Base-by-base conservation (phyloP, 2,329 filamentous ascomycete species). In the Botrytis fabae region DNA sequence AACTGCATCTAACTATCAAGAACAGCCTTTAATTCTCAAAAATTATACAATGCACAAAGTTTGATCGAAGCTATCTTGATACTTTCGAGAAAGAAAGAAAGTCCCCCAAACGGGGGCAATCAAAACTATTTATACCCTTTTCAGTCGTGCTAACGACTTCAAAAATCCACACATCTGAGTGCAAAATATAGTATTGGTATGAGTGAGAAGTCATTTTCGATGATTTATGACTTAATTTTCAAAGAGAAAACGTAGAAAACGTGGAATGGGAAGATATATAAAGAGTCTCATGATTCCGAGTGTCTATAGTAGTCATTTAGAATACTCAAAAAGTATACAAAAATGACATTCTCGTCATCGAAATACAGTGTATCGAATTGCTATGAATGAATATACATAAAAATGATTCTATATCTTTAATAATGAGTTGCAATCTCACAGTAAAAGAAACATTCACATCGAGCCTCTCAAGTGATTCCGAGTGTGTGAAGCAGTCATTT, bases 221-320 rank as follows among this genome's bases (percentile, higher is more conserved):
- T 6, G 7, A 38, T 38, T 38, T 9, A 6, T 9, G 38, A 38
- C 38, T 38, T 1, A 38, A 38, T 38, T 9, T 38, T 1, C 7
- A 7, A 38, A 7, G 38, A 38, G 8, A 38, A 38, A 6, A 9
- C 8, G 46, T 32, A 32, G 46, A 51, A 42, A 42, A 14, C 40
- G 14, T 42, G 40, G 14, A 3, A 42, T 14, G 9, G 14, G 40
- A 12, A 42, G 40, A 42, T 42, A 12, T 54, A 14, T 51, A 1
- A n/a, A 51, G 48, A 12, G 22, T 10, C 1, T 12, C 25, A 51
- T 51, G 12, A 51, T n/a, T 51, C 25, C 25, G 10, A 51, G 10
- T 51, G 2, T n/a, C 0, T n/a, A 51, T 51, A n/a, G 10, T 9
- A 2, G 48, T 51, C 48, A n/a, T n/a, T n/a, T 14, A 14, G 0